Evolutionary conservation across 2,329 filamentous ascomycete species (phyloP).

Genomic region (Clarireedia monteithiana): DNA sequence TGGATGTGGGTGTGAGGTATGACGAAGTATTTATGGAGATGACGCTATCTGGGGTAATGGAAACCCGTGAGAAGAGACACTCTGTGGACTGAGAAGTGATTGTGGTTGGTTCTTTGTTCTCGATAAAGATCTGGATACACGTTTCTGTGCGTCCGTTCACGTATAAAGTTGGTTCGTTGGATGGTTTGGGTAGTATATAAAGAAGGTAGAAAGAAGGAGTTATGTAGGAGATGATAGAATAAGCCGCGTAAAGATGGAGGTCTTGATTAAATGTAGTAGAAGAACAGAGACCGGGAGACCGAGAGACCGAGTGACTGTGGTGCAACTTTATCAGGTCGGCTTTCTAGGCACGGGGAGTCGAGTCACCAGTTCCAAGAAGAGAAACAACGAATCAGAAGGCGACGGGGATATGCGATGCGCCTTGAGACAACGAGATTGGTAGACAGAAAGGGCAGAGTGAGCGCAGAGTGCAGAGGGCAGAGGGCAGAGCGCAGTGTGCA

Average conservation of each 20-base stretch:
- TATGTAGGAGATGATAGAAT: not conserved
- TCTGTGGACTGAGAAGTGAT: not conserved
- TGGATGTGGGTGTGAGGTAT: not conserved
- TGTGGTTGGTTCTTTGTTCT: conserved; percentile 5
- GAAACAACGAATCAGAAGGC: not conserved
- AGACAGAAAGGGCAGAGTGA: too few relatives aligned
- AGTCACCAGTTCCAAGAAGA: not conserved
- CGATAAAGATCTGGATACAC: not conserved
- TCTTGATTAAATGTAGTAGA: too few relatives aligned
- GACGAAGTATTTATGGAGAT: not conserved
- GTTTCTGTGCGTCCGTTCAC: not conserved
- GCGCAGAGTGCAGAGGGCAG: too few relatives aligned
- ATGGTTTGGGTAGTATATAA: not conserved
- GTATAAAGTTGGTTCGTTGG: not conserved
- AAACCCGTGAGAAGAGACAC: not conserved
- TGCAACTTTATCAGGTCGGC: not conserved
- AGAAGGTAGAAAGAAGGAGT: not conserved
- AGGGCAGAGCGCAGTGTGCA: too few relatives aligned
- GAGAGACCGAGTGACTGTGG: not conserved
- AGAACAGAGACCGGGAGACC: not conserved
- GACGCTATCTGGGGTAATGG: not conserved
- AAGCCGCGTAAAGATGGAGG: not conserved
- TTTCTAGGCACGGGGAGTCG: not conserved
- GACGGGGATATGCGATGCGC: too few relatives aligned
- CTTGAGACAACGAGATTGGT: too few relatives aligned